Evolutionary conservation across 1,139 yeast genomes (phyloP).

Genomic region (Arxiozyma telluris): DNA sequence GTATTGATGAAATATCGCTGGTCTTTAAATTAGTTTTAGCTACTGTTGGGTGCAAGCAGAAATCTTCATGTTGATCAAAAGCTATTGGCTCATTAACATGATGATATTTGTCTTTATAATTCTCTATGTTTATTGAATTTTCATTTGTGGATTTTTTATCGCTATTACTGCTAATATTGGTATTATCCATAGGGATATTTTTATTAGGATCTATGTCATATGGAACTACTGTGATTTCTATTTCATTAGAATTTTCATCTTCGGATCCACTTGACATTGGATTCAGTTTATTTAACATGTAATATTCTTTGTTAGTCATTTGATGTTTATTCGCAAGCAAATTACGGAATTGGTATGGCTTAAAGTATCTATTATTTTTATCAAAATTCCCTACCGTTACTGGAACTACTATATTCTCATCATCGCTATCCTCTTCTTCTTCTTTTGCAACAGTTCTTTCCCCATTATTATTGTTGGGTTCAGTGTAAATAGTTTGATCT

Average conservation of each 20-base stretch:
- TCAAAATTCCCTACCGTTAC: neutral
- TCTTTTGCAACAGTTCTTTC: neutral
- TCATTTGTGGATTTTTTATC: neutral
- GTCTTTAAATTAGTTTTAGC: neutral
- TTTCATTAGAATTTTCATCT: neutral
- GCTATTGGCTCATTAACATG: neutral
- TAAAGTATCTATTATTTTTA: neutral
- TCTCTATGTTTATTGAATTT: neutral
- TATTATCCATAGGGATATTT: no score
- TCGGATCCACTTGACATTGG: neutral
- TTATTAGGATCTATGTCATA: neutral
- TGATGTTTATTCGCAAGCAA: neutral
- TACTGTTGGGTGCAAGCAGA: neutral
- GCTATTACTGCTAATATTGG: neutral
- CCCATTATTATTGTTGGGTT: neutral
- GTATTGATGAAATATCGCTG: neutral
- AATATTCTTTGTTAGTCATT: conserved; percentile 6
- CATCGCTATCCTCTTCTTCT: conserved; percentile 1
- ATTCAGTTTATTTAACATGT: neutral
- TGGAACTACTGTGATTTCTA: neutral
- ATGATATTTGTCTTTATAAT: neutral
- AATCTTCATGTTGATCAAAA: neutral
- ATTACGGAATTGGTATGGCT: neutral
- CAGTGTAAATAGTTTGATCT: no score
- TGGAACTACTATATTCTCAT: conserved; percentile 1